A percentile compares a stretch with the other conserved stretches of the same genome.
Conservation (phyloP, 139 green algal species). For the Chlamydomonas urium region DNA sequence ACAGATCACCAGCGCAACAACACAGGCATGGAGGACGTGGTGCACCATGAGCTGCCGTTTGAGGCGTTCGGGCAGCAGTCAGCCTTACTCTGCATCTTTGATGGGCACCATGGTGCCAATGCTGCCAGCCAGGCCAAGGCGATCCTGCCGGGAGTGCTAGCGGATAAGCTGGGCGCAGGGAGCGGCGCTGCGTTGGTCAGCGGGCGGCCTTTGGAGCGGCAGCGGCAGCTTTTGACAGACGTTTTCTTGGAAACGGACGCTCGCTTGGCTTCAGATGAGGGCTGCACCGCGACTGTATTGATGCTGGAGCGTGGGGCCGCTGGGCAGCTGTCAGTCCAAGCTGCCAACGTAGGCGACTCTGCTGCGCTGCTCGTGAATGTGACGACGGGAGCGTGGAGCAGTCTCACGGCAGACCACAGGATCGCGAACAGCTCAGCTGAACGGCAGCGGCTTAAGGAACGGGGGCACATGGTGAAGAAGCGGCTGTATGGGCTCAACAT, state of each 20-base stretch:
- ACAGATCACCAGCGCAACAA: slow-evolving; percentile 33
- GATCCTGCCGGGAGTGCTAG: slow-evolving; percentile 19
- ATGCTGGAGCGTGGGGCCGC: slow-evolving; percentile 26
- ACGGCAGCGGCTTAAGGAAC: slow-evolving; percentile 32
- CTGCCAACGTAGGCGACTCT: slow-evolving; percentile 55
- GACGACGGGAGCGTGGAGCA: slow-evolving; percentile 11
- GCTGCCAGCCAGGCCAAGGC: slow-evolving; percentile 19
- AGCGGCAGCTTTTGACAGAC: slow-evolving; percentile 14
- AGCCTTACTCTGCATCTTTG: slow-evolving; percentile 10
- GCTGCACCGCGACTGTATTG: slow-evolving; percentile 49
- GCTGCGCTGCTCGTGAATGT: slow-evolving; percentile 42
- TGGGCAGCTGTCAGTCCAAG: slow-evolving; percentile 18
- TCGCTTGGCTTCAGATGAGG: slow-evolving; percentile 43
- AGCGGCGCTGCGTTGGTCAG: background rate
- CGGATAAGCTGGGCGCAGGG: background rate
- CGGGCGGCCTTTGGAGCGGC: slow-evolving; percentile 2
- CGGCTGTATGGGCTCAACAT: slow-evolving; percentile 59
- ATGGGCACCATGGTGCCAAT: slow-evolving; percentile 45
- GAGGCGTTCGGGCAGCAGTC: slow-evolving; percentile 1
- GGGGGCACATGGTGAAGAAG: slow-evolving; percentile 30
- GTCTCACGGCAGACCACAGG: slow-evolving; percentile 49
- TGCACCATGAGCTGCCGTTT: slow-evolving; percentile 37
- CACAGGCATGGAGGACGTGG: slow-evolving; percentile 39
- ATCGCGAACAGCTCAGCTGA: slow-evolving; percentile 40
- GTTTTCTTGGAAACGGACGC: slow-evolving; percentile 29